A percentile compares a stretch with the other conserved stretches of the same genome.
Evolutionary conservation across 1,139 yeast genomes (phyloP).

Genomic region (Geotrichum phurueaensis): DNA sequence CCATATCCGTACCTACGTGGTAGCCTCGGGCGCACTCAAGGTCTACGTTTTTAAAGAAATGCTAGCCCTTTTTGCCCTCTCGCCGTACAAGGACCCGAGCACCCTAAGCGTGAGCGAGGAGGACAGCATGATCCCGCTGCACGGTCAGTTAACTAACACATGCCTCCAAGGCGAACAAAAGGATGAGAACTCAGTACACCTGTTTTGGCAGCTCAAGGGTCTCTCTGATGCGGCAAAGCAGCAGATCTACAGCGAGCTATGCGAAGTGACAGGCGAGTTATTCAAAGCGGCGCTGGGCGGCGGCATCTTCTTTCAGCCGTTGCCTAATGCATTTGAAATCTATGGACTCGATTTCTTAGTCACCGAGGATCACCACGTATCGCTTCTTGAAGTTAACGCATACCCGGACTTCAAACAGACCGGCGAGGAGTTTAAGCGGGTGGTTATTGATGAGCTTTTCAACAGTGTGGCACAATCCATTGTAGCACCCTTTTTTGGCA

Average conservation of each 20-base stretch:
- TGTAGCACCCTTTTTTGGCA: slow-evolving; percentile 26
- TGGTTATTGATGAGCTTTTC: slow-evolving; percentile 43
- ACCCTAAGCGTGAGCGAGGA: slow-evolving; percentile 22
- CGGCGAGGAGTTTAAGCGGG: slow-evolving; percentile 60
- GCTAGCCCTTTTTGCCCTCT: slow-evolving; percentile 71
- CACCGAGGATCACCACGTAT: slow-evolving; percentile 48
- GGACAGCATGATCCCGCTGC: slow-evolving; percentile 39
- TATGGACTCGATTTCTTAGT: slow-evolving; percentile 86
- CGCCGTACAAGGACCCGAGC: slow-evolving; percentile 43
- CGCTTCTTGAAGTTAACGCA: slow-evolving; percentile 77
- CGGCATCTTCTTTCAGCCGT: slow-evolving; percentile 82
- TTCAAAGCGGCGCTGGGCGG: slow-evolving; percentile 80
- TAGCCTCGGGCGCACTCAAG: slow-evolving; percentile 63
- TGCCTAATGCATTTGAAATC: slow-evolving; percentile 74
- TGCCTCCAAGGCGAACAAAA: slow-evolving; percentile 63
- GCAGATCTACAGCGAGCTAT: slow-evolving; percentile 49
- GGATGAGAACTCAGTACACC: slow-evolving; percentile 51
- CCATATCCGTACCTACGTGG: slow-evolving; percentile 82
- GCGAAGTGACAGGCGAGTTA: slow-evolving; percentile 59
- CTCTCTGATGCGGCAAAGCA: slow-evolving; percentile 38
- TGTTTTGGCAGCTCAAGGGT: slow-evolving; percentile 56
- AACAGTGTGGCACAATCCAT: slow-evolving; percentile 26
- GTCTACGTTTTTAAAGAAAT: slow-evolving; percentile 77
- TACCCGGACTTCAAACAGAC: slow-evolving; percentile 97
- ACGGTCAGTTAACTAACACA: slow-evolving; percentile 85